These are phyloP conservation scores for Citrullus amarus DNA, from an alignment of 306 rosid species.

Conservation along the genomic window DNA sequence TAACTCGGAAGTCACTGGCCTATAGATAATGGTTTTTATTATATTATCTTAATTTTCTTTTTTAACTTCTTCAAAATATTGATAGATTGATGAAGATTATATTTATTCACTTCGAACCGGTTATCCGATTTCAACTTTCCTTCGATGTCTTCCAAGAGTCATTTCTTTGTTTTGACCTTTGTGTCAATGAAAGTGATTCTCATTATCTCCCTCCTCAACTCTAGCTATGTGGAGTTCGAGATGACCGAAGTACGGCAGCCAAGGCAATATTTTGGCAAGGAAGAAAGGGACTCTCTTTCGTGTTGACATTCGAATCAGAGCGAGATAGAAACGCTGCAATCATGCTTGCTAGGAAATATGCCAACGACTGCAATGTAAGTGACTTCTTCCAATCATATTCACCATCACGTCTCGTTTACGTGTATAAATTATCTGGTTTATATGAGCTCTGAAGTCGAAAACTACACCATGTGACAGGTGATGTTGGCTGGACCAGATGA, in stretches of 20 bases:
- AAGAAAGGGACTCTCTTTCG: slow-evolving; percentile 73
- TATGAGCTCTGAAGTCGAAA: background rate
- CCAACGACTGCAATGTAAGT: slow-evolving; percentile 81
- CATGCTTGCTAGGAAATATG: slow-evolving; percentile 72
- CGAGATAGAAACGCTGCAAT: slow-evolving; percentile 81
- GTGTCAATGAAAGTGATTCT: background rate
- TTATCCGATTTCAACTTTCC: background rate
- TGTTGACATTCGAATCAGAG: slow-evolving; percentile 73
- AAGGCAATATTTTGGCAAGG: slow-evolving; percentile 87
- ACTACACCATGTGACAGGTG: slow-evolving; percentile 36
- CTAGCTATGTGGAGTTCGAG: slow-evolving; percentile 75
- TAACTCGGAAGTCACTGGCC: background rate
- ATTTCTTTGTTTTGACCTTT: background rate
- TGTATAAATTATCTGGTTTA: background rate
- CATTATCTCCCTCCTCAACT: slow-evolving; percentile 11
- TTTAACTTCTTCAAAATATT: background rate
- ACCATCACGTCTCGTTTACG: no score
- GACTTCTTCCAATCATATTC: no score
- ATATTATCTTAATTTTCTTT: background rate
- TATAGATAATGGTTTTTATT: background rate
- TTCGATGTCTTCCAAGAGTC: background rate
- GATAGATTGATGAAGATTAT: background rate
- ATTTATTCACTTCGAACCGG: background rate
- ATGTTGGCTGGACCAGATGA: slow-evolving; percentile 95
- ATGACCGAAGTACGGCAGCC: slow-evolving; percentile 35